Base-by-base conservation (phyloP, 495 filamentous ascomycete genomes). In the Chaetomidium leptoderma region DNA sequence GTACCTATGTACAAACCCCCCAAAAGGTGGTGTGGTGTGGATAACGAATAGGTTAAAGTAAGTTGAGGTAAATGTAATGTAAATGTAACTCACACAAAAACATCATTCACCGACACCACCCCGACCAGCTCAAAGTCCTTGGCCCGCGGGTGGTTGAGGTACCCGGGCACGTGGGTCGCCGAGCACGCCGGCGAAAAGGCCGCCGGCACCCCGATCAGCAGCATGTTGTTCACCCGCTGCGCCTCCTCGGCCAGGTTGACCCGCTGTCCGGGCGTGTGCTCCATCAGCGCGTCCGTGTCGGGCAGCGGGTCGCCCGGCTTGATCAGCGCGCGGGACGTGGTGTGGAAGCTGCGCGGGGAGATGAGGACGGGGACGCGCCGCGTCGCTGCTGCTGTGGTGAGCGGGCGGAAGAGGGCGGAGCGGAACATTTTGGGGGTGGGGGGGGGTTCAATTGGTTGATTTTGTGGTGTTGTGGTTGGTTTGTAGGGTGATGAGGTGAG, bases 101-200 rank as follows among this genome's bases (percentile, higher is more conserved):
- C 83, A 70, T 98, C 93, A 74, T 98, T 98, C 70, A 97, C 91
- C 24, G 85, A 80, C 49, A 98, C 85, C 26, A 97, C 90, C 60
- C 92, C 95, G 39, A 92, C 87, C 46, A 83, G 68, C 48, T 92
- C 90, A 13, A 86, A 90, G 48, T 84, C 78, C 75, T 85, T 87
- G 44, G 89, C 76, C 71, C 84, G 81, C 37, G 83, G 80, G 66
- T 86, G 85, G 63, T 83, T 83, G 70, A 95, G 85, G 68, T 89
- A 97, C 30, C 89, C 85, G 5, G 90, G 90, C 45, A 95, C 78
- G 66, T 96, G 91, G 50, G 76, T 83, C 58, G 82, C 76, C 21
- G 88, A 92, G 81, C 92, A 96, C 0, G 84, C 78, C 19, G 88
- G 89, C 60, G 76, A 89, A 76, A 91, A 96, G 17, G 91, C 93